Base-by-base conservation (phyloP, 177 flowering plant genomes). In the Vitis hybrid region DNA sequence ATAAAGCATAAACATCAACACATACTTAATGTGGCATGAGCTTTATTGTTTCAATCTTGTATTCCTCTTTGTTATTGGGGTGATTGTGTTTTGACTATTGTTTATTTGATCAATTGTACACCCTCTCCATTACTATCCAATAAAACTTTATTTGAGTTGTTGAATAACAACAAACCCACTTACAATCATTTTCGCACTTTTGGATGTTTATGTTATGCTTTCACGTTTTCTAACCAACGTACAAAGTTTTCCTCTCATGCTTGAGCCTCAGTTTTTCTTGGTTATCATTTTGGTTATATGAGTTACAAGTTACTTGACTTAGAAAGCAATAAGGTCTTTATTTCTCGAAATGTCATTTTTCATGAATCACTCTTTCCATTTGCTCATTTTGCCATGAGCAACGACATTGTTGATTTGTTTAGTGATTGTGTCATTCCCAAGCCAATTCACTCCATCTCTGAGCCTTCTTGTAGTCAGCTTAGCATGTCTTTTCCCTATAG, bases 201-300 rank as follows among this genome's bases (percentile, higher is more conserved):
- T 68, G 71, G 71, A 10, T 68, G 62, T 56, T 19, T 68, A 18
- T 49, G 7, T 56, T 58, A 68, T 68, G 71, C 52, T 5, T 66
- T 40, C 8, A 2, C 64, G 1, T 0, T 17, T 7, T 11, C 14
- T 17, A 11, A 11, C 14, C 12, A 10, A 10, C 35, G 63, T 13
- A 15, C 63, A 15, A 69, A 69, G 50, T 60, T 69, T 69, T 55
- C 13, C 8, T 51, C 71, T 12, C 40, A 54, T 10, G 63, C 60
- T 6, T 58, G 18, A 8, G 9, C 19, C 6, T 69, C 55, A 14
- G 30, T 69, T 35, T 69, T 69, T 49, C 11, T 58, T 15, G 71
- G 65, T 3, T 69, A 57, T 46, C 27, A 2, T 24, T 24, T 24
- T 24, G 2, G 27, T 24, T 24, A 24, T 24, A 24, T 24, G 27